These are phyloP conservation scores for Sporisorium exsertum DNA, from an alignment of 1,284 basidiomycete genomes.

Conservation along the genomic window DNA sequence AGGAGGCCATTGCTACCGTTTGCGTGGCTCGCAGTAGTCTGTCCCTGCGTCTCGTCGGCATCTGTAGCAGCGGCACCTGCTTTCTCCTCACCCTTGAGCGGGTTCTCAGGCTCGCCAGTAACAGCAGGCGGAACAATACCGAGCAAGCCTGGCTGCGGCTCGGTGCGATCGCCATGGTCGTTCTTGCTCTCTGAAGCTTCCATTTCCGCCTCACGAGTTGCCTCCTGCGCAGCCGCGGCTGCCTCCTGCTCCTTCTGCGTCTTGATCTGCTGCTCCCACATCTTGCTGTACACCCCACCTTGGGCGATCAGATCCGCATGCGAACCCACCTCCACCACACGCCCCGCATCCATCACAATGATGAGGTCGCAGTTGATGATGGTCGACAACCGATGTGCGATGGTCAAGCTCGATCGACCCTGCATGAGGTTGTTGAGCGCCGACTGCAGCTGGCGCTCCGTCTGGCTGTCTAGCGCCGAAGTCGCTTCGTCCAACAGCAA, in stretches of 20 bases:
- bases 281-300: conserved; percentile 57
- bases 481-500: conserved; percentile 84
- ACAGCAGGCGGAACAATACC: conserved; percentile 46
- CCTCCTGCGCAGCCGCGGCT: conserved; percentile 38
- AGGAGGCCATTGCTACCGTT: conserved; percentile 14
- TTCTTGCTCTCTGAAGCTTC: conserved; percentile 12
- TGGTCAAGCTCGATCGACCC: conserved; percentile 66
- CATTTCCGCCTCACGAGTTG: conserved; percentile 2
- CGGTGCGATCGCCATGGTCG: background rate
- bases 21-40: background rate
- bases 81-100: conserved; percentile 14
- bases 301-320: conserved; percentile 63
- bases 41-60: conserved; percentile 14
- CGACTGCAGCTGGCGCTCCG: conserved; percentile 63
- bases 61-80: conserved; percentile 15
- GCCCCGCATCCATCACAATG: conserved; percentile 59
- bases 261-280: conserved; percentile 68
- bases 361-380: conserved; percentile 68
- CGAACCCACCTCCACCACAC: conserved; percentile 61
- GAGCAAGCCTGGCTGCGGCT: conserved; percentile 38
- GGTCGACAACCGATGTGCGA: conserved; percentile 67
- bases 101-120: conserved; percentile 42
- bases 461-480: conserved; percentile 71
- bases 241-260: conserved; percentile 66
- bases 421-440: conserved; percentile 65